These are phyloP conservation scores for Oxyria digyna DNA, from an alignment of 148 eudicot genomes.

Conservation along the genomic window DNA sequence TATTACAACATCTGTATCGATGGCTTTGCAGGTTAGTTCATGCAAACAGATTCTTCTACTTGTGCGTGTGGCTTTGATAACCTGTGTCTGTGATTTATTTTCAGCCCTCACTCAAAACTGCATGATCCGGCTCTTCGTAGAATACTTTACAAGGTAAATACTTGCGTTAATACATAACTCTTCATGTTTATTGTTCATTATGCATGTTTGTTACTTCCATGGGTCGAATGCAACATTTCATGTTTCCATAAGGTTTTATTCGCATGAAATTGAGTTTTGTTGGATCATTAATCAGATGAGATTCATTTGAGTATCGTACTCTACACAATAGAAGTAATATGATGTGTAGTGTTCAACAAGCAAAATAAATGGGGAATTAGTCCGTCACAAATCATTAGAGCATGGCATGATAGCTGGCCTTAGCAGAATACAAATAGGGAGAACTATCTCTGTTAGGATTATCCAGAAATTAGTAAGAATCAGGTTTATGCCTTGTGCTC, in stretches of 20 bases:
- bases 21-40: conserved; percentile 92
- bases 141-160: conserved; percentile 82
- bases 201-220: not conserved
- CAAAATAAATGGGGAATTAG: too few species aligned
- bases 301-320: not conserved
- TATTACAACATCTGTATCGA: conserved; percentile 88
- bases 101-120: conserved; percentile 90
- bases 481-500: too few species aligned
- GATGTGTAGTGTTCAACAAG: too few species aligned
- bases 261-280: not conserved
- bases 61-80: conserved; percentile 1
- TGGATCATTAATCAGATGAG: not conserved
- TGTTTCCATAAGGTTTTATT: not conserved
- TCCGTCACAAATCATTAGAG: too few species aligned
- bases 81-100: conserved; percentile 12
- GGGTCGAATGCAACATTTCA: not conserved
- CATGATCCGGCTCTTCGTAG: conserved; percentile 93
- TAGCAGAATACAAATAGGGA: too few species aligned
- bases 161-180: not conserved
- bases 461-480: too few species aligned
- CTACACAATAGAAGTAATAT: not conserved
- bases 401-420: too few species aligned
- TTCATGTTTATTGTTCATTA: not conserved
- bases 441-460: too few species aligned
- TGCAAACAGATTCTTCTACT: not conserved